These are phyloP conservation scores for Podila minutissima DNA, from an alignment of 192 early-diverging fungal genomes.

Conservation along the genomic window DNA sequence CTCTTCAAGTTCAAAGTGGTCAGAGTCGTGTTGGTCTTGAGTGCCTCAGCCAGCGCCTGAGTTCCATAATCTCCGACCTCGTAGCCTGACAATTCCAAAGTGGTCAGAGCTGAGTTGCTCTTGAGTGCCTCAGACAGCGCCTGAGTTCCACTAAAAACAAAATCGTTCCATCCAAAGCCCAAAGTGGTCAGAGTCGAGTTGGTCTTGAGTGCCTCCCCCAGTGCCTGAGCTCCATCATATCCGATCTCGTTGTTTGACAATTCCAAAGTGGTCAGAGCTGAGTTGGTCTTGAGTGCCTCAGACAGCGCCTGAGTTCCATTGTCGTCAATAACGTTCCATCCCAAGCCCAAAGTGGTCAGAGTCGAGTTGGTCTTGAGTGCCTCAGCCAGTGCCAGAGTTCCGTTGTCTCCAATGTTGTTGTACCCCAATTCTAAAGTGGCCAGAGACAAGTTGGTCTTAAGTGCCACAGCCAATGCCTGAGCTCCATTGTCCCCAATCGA, in stretches of 20 bases:
- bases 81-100: not conserved
- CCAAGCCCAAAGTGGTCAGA: no score
- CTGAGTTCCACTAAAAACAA: not conserved
- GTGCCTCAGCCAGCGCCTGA: conserved; percentile 2
- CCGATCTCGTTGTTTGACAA: no score
- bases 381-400: no score
- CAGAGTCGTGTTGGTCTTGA: conserved; percentile 14
- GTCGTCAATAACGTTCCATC: no score
- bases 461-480: conserved; percentile 4
- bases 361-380: no score
- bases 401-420: no score
- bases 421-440: no score
- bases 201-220: conserved; percentile 3
- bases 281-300: no score
- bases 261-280: no score
- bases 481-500: not conserved
- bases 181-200: conserved; percentile 18
- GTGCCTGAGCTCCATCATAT: not conserved
- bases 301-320: no score
- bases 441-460: not conserved
- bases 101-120: conserved; percentile 12
- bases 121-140: conserved; percentile 4
- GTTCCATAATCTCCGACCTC: no score
- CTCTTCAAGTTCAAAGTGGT: conserved; percentile 2
- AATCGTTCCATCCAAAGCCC: not conserved